Conservation (phyloP, 805 yeast species). For the Lipomyces chichibuensis region DNA sequence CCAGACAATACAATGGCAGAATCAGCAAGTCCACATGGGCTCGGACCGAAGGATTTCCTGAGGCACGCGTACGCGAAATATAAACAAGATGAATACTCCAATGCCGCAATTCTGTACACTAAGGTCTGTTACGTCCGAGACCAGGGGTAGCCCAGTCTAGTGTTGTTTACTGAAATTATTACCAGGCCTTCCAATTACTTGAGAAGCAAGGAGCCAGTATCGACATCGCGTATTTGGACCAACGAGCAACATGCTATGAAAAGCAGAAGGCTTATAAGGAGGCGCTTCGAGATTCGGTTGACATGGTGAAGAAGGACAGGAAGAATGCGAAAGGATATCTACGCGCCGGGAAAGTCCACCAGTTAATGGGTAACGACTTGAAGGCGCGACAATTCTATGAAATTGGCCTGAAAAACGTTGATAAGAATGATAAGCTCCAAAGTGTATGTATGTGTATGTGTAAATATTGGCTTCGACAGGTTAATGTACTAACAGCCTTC, state of each 20-base stretch:
- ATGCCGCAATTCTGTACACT: constrained; percentile 16
- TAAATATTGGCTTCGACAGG: neutral
- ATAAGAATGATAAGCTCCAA: constrained; percentile 4
- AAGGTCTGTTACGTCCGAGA: constrained; percentile 6
- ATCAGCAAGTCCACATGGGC: neutral
- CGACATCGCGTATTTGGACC: constrained; percentile 7
- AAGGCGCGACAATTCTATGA: constrained; percentile 10
- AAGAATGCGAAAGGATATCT: constrained; percentile 20
- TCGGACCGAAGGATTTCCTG: neutral
- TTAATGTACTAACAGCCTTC: neutral
- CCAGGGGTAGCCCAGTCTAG: neutral
- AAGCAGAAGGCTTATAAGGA: constrained; percentile 10
- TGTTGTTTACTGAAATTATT: neutral
- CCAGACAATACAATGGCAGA: neutral
- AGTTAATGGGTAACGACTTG: constrained; percentile 8
- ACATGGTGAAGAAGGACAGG: constrained; percentile 10
- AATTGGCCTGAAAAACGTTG: constrained; percentile 8
- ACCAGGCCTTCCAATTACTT: constrained; percentile 11
- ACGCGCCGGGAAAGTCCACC: constrained; percentile 19
- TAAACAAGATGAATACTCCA: constrained; percentile 3
- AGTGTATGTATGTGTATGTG: neutral
- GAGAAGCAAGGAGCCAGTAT: neutral
- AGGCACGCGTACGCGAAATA: neutral
- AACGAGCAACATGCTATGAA: constrained; percentile 24
- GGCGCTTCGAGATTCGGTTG: constrained; percentile 10